Base-by-base conservation (phyloP, 2,329 filamentous ascomycete genomes). In the Pseudogymnoascus sp. region DNA sequence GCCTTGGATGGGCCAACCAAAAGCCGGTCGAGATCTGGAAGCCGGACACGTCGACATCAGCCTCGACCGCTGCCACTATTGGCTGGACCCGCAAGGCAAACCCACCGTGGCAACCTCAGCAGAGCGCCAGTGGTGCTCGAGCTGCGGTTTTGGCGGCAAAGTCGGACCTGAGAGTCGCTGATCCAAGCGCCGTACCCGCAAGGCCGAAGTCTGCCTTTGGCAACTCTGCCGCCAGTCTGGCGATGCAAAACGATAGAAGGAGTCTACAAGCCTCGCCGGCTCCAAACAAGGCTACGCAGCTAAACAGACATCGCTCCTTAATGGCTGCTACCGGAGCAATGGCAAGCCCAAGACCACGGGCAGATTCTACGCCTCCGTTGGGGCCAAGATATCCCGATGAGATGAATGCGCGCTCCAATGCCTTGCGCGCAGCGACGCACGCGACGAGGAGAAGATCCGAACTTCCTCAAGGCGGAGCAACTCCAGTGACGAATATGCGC, bases 281-380 rank as follows among this genome's bases (percentile, higher is more conserved):
- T 3, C 35, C 57, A 0, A 26, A 37, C 9, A 37, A 33, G 21
- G 35, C 57, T 1, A 39, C 57, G 21, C 35, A 37, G 76, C 36
- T 76, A 77, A 65, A 78, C 74, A 17, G 79, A 36, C 82, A 83
- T 64, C 86, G 84, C 63, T 91, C 91, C 1, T 78, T 93, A 54
- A 77, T 83, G 36, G 91, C 91, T 41, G 92, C 91, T 10, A 88
- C 87, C 58, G 89, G 85, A 29, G 90, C 90, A n/a, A 86, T 91
- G 76, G 78, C 83, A 29, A 77, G 74, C 54, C 81, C 86, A 62
- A 81, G 81, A 63, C 70, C 67, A 60, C 81, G 89, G 64, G 81
- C 89, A 5, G 82, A 80, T 21, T 91, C 89, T 0, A 83, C 81
- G 9, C 85, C 86, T 1, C 68, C 74, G 5, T 72, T 72, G 8